Percentiles rank a stretch among this genome's conserved stretches.
Conservation (phyloP, 2,329 filamentous ascomycete genomes). For the Zasmidium angulare region DNA sequence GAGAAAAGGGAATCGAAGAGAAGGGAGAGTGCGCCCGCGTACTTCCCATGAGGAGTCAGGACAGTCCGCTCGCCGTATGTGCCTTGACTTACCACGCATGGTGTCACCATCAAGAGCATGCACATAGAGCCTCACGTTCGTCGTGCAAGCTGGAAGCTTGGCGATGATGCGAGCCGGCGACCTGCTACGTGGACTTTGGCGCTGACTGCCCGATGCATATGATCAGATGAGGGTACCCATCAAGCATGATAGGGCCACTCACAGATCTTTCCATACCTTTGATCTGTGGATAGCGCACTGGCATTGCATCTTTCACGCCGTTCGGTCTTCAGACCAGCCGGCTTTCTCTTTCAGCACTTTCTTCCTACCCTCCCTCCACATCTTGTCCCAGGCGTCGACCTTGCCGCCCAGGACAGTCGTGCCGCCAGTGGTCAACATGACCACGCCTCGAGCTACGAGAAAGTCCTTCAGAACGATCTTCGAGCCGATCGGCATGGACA, state of each 20-base stretch:
- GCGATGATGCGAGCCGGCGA: no score
- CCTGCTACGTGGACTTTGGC: no score
- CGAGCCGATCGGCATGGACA: conserved; percentile 72
- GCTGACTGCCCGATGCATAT: no score
- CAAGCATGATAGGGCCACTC: no score
- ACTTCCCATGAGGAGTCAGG: conserved; percentile 7
- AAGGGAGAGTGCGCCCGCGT: conserved; percentile 12
- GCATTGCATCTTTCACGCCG: not conserved
- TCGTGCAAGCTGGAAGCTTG: not conserved
- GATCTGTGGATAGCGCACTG: no score
- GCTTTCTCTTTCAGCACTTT: conserved; percentile 60
- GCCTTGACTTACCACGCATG: no score
- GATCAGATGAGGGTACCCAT: no score
- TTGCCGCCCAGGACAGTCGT: conserved; percentile 82
- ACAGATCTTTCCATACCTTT: no score
- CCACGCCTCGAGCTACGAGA: conserved; percentile 69
- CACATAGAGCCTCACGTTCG: no score
- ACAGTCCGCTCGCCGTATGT: no score
- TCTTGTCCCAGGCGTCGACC: conserved; percentile 75
- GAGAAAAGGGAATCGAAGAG: conserved; percentile 17
- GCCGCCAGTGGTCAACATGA: conserved; percentile 71
- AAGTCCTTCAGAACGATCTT: conserved; percentile 73
- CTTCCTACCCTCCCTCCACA: conserved; percentile 73
- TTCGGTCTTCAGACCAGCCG: conserved; percentile 19
- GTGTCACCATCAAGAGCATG: no score